A percentile compares a stretch with the other conserved stretches of the same genome.
phyloP scores from a whole-genome alignment of 2,329 filamentous ascomycete genomes.

The Microdochium nivale region DNA sequence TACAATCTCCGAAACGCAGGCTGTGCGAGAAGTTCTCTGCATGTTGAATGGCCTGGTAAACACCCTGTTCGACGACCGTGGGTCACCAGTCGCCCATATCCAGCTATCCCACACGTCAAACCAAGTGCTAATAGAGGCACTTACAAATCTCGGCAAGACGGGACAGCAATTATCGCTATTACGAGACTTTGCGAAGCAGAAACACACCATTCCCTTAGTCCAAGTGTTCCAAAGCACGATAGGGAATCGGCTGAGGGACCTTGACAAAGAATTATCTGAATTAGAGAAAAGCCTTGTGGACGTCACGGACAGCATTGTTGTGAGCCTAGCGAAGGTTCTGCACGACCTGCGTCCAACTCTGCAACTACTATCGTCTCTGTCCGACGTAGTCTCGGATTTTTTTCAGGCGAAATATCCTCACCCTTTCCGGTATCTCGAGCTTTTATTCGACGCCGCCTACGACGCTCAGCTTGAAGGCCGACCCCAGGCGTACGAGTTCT shows the following conservation, averaged over 20 bases:
- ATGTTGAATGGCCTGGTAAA: conserved; percentile 78
- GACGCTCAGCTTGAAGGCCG: conserved; percentile 63
- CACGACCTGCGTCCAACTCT: conserved; percentile 46
- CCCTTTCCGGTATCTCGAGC: conserved; percentile 69
- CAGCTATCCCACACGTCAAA: conserved; percentile 39
- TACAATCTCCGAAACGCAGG: conserved; percentile 60
- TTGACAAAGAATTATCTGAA: conserved; percentile 49
- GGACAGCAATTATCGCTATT: conserved; percentile 36
- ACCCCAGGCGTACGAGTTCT: conserved; percentile 47
- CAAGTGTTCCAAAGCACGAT: conserved; percentile 65
- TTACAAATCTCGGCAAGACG: conserved; percentile 36
- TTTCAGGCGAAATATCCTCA: conserved; percentile 36
- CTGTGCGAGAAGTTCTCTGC: conserved; percentile 69
- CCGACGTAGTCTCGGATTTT: conserved; percentile 51
- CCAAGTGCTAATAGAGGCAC: conserved; percentile 40
- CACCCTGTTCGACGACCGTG: conserved; percentile 51
- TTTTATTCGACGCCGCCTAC: conserved; percentile 63
- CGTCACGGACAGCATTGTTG: conserved; percentile 40
- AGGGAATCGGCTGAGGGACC: conserved; percentile 41
- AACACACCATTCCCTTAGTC: conserved; percentile 47
- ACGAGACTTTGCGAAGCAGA: conserved; percentile 31
- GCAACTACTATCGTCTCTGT: conserved; percentile 49
- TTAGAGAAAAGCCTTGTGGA: conserved; percentile 54
- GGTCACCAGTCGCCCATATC: conserved; percentile 28
- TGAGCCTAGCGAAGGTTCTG: conserved; percentile 59